Evolutionary conservation across 495 filamentous ascomycete species (phyloP).

Genomic region (Lasiosphaeria ovina): DNA sequence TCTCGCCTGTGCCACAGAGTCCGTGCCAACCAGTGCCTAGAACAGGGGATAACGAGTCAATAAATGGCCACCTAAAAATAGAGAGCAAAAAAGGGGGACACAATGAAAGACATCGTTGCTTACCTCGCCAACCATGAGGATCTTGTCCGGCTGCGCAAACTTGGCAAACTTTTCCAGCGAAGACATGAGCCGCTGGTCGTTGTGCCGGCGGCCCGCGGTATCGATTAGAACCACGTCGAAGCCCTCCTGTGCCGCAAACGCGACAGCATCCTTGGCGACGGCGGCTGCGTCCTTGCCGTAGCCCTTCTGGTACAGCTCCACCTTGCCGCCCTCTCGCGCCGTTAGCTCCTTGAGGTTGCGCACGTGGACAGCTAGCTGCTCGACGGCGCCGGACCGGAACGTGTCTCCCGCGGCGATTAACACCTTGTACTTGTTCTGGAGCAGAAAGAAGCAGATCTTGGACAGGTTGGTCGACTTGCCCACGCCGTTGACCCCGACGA

Average conservation of each 20-base stretch:
- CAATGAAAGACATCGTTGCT: conserved; percentile 13
- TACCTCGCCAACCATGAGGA: conserved; percentile 95
- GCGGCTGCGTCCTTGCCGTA: conserved; percentile 97
- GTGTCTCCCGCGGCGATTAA: conserved; percentile 95
- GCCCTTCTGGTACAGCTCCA: conserved; percentile 93
- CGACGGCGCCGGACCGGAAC: conserved; percentile 94
- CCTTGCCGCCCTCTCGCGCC: conserved; percentile 72
- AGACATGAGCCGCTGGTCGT: conserved; percentile 92
- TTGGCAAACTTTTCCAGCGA: conserved; percentile 95
- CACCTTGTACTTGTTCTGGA: conserved; percentile 96
- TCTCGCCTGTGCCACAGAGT: conserved; percentile 89
- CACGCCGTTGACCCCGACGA: conserved; percentile 97
- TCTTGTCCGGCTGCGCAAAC: conserved; percentile 93
- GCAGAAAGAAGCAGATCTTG: conserved; percentile 95
- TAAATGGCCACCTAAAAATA: neutral
- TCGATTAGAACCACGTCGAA: conserved; percentile 97
- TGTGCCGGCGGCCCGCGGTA: conserved; percentile 91
- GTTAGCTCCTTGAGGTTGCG: conserved; percentile 85
- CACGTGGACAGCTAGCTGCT: conserved; percentile 92
- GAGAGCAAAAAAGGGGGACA: neutral
- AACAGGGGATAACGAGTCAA: neutral
- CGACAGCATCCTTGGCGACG: conserved; percentile 89
- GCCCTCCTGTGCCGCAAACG: conserved; percentile 66
- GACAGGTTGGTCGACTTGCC: conserved; percentile 96
- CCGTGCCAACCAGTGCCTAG: conserved; percentile 84